Percentiles rank a stretch among this genome's conserved stretches.
phyloP scores from a whole-genome alignment of 2,329 filamentous ascomycete species.

The Colletotrichum noveboracense region DNA sequence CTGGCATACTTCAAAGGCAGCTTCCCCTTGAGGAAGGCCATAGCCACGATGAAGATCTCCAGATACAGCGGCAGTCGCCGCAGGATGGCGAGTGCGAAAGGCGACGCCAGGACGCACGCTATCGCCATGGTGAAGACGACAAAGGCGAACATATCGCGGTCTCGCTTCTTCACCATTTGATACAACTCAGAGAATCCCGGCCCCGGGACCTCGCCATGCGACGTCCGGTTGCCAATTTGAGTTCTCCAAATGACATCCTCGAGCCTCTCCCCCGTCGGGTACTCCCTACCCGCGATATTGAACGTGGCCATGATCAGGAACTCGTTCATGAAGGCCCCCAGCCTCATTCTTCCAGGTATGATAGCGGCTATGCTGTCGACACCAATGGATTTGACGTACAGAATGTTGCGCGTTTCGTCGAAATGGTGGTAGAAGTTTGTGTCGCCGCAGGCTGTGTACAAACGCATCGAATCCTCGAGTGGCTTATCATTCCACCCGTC shows the following conservation, averaged over 20 bases:
- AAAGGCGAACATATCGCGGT: background rate
- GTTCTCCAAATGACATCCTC: conserved; percentile 1
- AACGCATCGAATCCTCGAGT: background rate
- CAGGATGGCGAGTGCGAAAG: background rate
- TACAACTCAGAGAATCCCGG: background rate
- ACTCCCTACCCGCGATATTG: background rate
- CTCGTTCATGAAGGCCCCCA: background rate
- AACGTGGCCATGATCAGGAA: background rate
- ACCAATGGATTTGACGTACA: background rate
- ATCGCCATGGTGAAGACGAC: background rate
- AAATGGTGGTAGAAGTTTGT: background rate
- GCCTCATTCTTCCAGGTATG: background rate
- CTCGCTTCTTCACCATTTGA: background rate
- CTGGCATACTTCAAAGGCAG: background rate
- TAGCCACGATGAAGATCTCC: background rate
- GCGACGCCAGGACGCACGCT: background rate
- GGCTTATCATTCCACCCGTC: background rate
- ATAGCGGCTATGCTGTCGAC: background rate
- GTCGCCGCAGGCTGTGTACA: background rate
- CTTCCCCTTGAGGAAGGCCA: background rate
- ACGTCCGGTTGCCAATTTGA: background rate
- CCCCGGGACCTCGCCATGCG: background rate
- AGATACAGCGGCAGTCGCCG: background rate
- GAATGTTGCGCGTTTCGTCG: background rate
- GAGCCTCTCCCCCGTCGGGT: background rate